Percentiles rank a stretch among this genome's conserved stretches.
These are phyloP conservation scores for Xylaria multiplex DNA, from an alignment of 2,329 filamentous ascomycete species.

Conservation along the genomic window DNA sequence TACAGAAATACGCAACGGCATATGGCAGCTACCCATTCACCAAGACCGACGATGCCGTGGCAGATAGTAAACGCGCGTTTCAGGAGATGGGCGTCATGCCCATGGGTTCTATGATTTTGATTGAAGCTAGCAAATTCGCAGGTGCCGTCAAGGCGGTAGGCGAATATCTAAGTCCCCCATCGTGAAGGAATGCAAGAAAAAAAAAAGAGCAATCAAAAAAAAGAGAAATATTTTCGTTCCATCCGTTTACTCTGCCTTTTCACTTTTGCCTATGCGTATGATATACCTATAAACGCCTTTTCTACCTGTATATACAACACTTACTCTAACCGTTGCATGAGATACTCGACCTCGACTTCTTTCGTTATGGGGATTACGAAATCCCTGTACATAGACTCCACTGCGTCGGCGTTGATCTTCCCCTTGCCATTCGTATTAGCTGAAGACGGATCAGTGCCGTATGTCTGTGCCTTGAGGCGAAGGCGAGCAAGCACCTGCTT, in stretches of 20 bases:
- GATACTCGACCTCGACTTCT: constrained; percentile 95
- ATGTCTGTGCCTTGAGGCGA: constrained; percentile 88
- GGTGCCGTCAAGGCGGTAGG: constrained; percentile 78
- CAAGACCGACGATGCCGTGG: constrained; percentile 80
- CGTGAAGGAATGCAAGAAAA: constrained; percentile 51
- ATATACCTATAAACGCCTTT: constrained; percentile 28
- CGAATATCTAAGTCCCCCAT: constrained; percentile 73
- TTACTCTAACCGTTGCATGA: constrained; percentile 85
- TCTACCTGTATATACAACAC: constrained; percentile 26
- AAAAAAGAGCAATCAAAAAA: constrained; percentile 17
- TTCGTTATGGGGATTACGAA: constrained; percentile 98
- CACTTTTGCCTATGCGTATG: constrained; percentile 23
- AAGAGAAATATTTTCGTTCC: constrained; percentile 19
- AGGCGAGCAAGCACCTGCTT: constrained; percentile 89
- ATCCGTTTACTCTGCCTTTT: constrained; percentile 5
- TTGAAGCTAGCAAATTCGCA: constrained; percentile 82
- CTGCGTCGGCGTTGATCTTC: constrained; percentile 93
- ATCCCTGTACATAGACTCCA: constrained; percentile 89
- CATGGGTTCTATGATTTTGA: constrained; percentile 84
- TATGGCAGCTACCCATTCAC: constrained; percentile 79
- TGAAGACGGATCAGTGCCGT: constrained; percentile 86
- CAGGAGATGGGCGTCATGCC: constrained; percentile 91
- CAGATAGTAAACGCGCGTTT: constrained; percentile 93
- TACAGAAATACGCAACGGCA: constrained; percentile 79
- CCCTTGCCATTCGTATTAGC: constrained; percentile 63